Evolutionary conservation across 164 flowering plant species (phyloP).

Genomic region (Stephania cephalantha): DNA sequence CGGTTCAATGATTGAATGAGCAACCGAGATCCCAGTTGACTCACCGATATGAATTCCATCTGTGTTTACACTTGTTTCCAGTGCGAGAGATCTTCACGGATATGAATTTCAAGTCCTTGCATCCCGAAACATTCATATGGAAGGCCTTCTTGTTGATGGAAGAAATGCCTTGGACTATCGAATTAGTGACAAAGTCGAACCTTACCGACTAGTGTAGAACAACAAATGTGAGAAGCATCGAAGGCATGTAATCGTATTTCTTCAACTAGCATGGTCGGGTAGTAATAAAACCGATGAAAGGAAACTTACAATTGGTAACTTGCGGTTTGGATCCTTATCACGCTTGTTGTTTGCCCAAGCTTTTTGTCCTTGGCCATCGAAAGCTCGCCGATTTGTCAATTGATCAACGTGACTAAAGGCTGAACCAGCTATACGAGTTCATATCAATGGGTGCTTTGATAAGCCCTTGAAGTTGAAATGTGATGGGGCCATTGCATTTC

Average conservation of each 20-base stretch:
- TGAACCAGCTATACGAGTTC: too few relatives aligned
- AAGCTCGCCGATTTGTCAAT: too few relatives aligned
- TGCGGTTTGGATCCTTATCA: slow-evolving; percentile 7
- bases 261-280: too few relatives aligned
- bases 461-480: too few relatives aligned
- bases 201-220: slow-evolving; percentile 22
- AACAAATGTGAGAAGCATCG: not conserved
- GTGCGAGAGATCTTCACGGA: slow-evolving; percentile 18
- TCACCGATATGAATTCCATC: slow-evolving; percentile 24
- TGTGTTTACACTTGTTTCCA: slow-evolving; percentile 19
- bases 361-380: slow-evolving; percentile 33
- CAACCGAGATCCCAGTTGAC: slow-evolving; percentile 1
- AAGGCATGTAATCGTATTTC: too few relatives aligned
- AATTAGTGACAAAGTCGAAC: slow-evolving; percentile 27
- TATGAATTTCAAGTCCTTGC: slow-evolving; percentile 19
- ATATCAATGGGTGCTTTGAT: too few relatives aligned
- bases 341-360: slow-evolving; percentile 32
- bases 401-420: too few relatives aligned
- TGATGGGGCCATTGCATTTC: too few relatives aligned
- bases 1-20: slow-evolving; percentile 9
- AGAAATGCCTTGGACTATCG: slow-evolving; percentile 14
- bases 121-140: slow-evolving; percentile 27
- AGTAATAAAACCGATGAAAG: not conserved
- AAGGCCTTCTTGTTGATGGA: slow-evolving; percentile 30
- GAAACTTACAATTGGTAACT: slow-evolving; percentile 29